Evolutionary conservation across 768 basidiomycete species (phyloP), one percentile per base, ranked within the genome.

Genomic region (Nidularia sp.): DNA sequence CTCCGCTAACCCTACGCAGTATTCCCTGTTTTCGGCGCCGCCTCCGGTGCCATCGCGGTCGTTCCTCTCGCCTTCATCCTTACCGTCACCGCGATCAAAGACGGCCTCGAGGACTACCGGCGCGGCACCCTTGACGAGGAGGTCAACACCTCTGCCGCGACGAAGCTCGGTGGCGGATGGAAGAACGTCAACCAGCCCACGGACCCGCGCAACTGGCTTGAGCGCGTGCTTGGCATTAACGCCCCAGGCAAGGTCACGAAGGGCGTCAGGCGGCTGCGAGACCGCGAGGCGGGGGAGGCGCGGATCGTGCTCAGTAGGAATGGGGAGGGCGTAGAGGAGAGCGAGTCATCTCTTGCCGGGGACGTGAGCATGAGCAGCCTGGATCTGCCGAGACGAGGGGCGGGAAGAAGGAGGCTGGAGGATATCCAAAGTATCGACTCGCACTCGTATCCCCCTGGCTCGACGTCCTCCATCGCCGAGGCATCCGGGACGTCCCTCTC

Each of bases 61-160:
- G 70, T 98, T 3, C 96, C 96, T 0, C 77, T 98, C 5, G 72
- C 89, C 36, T 91, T 95, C 69, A 96, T 98, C 57, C 67, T 99
- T 39, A 65, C 74, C 31, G 88, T 96, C 47, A 98, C 96, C 12
- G 95, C 88, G 2, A 80, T 97, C 74, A 99, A 98, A 69, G 96
- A 99, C 65, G 96, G 88, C 5, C 74, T 98, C 34, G 96, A 98
- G 70, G 96, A 99, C 69, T 95, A 92, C 65, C 85, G 95, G n/a
- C 85, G 96, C 48, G 88, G 88, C 7, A 60, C 69, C 6, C 77
- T 95, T 39, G 96, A 99, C 65, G 89, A 97, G 55, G 85, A 93
- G 62, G 95, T 98, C 58, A 99, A 99, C 72, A 97, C 85, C 49
- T 93, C 90, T 0, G 91, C 95, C 2, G 86, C 89, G 9, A 98